These are phyloP conservation scores for Chlorella sorokiniana DNA, from an alignment of 139 green algal species.

Conservation along the genomic window DNA sequence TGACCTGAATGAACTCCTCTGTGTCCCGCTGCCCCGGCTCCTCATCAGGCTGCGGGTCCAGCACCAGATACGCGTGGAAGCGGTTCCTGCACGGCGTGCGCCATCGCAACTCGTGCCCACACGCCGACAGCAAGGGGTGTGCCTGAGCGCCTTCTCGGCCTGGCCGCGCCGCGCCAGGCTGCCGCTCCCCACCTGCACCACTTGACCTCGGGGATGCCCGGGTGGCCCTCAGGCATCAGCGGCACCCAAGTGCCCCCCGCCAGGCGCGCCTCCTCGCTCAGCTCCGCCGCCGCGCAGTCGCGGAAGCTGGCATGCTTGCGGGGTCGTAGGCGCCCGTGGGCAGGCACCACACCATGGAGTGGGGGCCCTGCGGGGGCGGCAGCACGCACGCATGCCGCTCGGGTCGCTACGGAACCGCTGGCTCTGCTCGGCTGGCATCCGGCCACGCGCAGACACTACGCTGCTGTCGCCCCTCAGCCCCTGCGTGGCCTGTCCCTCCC, in stretches of 20 bases:
- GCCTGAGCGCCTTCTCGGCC: background rate
- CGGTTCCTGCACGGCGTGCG: conserved; percentile 50
- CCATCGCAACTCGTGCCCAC: background rate
- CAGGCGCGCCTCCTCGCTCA: conserved; percentile 83
- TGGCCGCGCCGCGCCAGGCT: too few relatives aligned
- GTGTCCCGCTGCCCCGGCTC: conserved; percentile 46
- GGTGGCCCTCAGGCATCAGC: conserved; percentile 64
- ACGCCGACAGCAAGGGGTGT: background rate
- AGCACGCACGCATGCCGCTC: background rate
- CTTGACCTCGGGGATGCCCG: conserved; percentile 83
- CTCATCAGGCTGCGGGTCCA: conserved; percentile 55
- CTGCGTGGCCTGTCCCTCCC: too few relatives aligned
- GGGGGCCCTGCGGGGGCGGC: conserved; percentile 52
- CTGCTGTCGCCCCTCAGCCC: too few relatives aligned
- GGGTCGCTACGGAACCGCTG: background rate
- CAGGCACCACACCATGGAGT: conserved; percentile 73
- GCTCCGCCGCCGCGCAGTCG: conserved; percentile 65
- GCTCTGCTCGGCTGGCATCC: too few relatives aligned
- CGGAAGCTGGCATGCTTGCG: conserved; percentile 58
- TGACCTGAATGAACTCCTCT: conserved; percentile 66
- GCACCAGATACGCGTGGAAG: conserved; percentile 79
- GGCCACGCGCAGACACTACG: too few relatives aligned
- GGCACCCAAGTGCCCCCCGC: conserved; percentile 67
- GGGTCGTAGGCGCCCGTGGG: conserved; percentile 75
- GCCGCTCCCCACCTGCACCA: conserved; percentile 62